Percentiles rank a stretch among this genome's conserved stretches.
These are phyloP conservation scores for Eremothecium cymbalariae DNA, from an alignment of 1,139 yeast genomes.

Conservation along the genomic window DNA sequence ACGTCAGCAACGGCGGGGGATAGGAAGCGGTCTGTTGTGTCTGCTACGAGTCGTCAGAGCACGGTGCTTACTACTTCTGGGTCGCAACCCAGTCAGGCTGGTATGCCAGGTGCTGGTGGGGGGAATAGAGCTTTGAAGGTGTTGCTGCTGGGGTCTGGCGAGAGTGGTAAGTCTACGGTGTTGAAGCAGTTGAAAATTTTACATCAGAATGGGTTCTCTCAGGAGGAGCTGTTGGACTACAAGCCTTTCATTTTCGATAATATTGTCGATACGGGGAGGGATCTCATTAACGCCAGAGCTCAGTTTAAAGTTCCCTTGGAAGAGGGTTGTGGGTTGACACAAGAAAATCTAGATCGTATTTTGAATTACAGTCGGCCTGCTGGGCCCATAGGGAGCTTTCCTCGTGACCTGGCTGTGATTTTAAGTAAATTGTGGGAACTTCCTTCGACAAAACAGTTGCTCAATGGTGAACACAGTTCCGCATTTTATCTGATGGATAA, in stretches of 20 bases:
- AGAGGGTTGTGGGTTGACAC: constrained; percentile 23
- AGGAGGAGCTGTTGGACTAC: constrained; percentile 56
- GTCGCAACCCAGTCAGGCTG: constrained; percentile 1
- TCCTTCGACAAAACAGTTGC: constrained; percentile 50
- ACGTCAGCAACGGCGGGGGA: constrained; percentile 5
- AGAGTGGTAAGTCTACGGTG: constrained; percentile 70
- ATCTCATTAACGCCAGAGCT: constrained; percentile 39
- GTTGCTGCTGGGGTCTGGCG: constrained; percentile 67
- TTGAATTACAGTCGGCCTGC: constrained; percentile 36
- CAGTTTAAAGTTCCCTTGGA: constrained; percentile 24
- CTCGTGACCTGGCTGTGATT: constrained; percentile 37
- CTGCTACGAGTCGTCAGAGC: constrained; percentile 20
- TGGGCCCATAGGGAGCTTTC: constrained; percentile 25
- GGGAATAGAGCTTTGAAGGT: constrained; percentile 46
- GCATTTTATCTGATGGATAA: constrained; percentile 83
- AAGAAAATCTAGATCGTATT: constrained; percentile 42
- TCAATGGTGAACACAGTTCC: constrained; percentile 50
- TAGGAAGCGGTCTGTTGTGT: constrained; percentile 8
- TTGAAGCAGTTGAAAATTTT: constrained; percentile 67
- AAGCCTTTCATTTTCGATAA: constrained; percentile 65
- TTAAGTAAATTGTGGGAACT: constrained; percentile 49
- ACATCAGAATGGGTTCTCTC: constrained; percentile 61
- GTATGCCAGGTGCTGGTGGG: constrained; percentile 6
- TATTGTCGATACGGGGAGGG: constrained; percentile 57
- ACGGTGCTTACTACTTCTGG: constrained; percentile 5